These are phyloP conservation scores for Pseudonitzschia pungens DNA, from an alignment of 108 stramenopile genomes.

Conservation along the genomic window DNA sequence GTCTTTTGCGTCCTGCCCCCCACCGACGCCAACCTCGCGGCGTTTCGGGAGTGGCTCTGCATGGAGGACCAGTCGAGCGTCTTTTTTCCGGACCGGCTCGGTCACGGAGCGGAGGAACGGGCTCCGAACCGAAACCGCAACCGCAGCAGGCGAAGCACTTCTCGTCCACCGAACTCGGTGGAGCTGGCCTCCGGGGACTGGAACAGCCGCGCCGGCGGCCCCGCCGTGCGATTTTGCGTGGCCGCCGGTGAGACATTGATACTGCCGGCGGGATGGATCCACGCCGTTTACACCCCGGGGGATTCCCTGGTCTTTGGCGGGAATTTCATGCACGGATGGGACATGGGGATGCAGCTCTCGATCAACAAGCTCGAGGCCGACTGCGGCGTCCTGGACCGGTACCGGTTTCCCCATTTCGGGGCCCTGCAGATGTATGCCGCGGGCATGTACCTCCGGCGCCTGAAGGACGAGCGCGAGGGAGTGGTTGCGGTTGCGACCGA, in stretches of 20 bases:
- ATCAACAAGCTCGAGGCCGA: constrained; percentile 52
- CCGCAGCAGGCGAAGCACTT: background rate
- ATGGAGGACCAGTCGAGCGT: constrained; percentile 49
- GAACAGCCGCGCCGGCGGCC: background rate
- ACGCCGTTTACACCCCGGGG: constrained; percentile 89
- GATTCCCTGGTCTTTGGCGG: constrained; percentile 90
- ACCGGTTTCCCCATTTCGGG: constrained; percentile 55
- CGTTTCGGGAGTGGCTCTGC: constrained; percentile 84
- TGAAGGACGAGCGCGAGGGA: constrained; percentile 16
- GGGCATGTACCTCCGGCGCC: constrained; percentile 28
- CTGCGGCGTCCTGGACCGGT: constrained; percentile 43
- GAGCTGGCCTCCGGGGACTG: background rate
- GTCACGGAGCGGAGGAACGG: background rate
- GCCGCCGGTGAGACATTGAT: constrained; percentile 72
- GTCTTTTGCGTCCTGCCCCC: constrained; percentile 79
- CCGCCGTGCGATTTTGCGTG: constrained; percentile 53
- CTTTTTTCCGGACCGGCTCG: constrained; percentile 51
- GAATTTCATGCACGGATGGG: constrained; percentile 77
- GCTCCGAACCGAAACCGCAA: background rate
- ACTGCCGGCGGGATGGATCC: constrained; percentile 93
- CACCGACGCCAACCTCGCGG: constrained; percentile 60
- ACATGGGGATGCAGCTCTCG: constrained; percentile 47
- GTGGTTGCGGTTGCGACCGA: background rate
- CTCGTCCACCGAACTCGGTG: no score
- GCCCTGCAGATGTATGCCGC: constrained; percentile 49